These are phyloP conservation scores for Trifolium repens DNA, from an alignment of 306 rosid species.

Conservation along the genomic window DNA sequence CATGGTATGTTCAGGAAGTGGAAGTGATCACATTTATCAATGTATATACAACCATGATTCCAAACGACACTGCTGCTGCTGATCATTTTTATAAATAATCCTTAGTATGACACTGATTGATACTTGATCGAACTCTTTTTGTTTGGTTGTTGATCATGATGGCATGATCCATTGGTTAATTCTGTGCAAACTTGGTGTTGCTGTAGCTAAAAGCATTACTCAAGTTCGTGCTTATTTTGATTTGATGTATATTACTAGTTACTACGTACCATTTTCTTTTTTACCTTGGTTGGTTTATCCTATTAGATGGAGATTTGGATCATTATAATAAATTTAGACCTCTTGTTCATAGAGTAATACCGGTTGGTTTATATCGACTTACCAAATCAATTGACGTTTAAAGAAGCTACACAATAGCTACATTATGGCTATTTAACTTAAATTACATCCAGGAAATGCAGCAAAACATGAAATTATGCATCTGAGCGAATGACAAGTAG, in stretches of 20 bases:
- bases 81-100: constrained; percentile 38
- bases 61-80: neutral
- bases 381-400: neutral
- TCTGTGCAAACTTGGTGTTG: constrained; percentile 30
- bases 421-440: neutral
- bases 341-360: neutral
- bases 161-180: neutral
- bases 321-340: neutral
- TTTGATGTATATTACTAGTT: neutral
- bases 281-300: neutral
- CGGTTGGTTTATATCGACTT: neutral
- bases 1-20: constrained; percentile 50
- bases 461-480: too few species aligned
- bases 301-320: neutral
- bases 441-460: too few species aligned
- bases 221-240: neutral
- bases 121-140: constrained; percentile 15
- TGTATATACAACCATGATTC: constrained; percentile 10
- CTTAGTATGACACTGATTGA: neutral
- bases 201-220: neutral
- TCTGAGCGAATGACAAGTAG: too few species aligned
- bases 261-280: neutral
- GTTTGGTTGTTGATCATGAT: neutral
- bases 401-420: neutral
- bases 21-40: constrained; percentile 45